phyloP scores from a whole-genome alignment of 2,329 filamentous ascomycete species.

The Hymenoscyphus repandus region DNA sequence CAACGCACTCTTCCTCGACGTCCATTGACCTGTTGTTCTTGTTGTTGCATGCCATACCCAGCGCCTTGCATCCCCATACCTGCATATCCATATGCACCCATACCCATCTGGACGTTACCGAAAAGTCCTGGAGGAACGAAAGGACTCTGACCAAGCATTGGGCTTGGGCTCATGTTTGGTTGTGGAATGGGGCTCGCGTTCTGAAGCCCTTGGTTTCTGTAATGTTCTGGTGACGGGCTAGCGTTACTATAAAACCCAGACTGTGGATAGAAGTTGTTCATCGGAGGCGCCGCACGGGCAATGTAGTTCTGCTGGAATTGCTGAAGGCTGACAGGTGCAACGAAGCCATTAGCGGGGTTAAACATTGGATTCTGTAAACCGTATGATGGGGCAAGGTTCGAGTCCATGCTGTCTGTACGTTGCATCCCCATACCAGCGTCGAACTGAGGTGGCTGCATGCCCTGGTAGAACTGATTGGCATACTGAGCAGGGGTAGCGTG shows the following conservation, averaged over 20 bases:
- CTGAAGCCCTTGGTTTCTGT: slow-evolving; percentile 45
- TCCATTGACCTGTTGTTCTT: slow-evolving; percentile 51
- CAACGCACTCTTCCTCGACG: slow-evolving; percentile 52
- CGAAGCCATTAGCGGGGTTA: slow-evolving; percentile 40
- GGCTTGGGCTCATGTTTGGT: slow-evolving; percentile 36
- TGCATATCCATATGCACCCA: slow-evolving; percentile 41
- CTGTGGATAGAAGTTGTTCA: slow-evolving; percentile 54
- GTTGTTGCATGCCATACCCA: slow-evolving; percentile 48
- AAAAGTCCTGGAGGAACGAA: slow-evolving; percentile 45
- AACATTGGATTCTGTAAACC: slow-evolving; percentile 49
- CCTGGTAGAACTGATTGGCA: slow-evolving; percentile 48
- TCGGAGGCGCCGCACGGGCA: slow-evolving; percentile 44
- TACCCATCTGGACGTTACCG: slow-evolving; percentile 39
- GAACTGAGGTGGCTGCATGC: slow-evolving; percentile 40
- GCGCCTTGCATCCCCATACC: slow-evolving; percentile 45
- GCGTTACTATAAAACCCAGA: slow-evolving; percentile 47
- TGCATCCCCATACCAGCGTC: slow-evolving; percentile 49
- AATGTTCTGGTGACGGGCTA: slow-evolving; percentile 49
- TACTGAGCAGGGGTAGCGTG: slow-evolving; percentile 38
- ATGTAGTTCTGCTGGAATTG: slow-evolving; percentile 57
- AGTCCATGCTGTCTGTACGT: slow-evolving; percentile 48
- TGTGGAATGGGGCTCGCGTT: slow-evolving; percentile 46
- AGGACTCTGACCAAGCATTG: slow-evolving; percentile 37
- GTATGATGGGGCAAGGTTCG: slow-evolving; percentile 43
- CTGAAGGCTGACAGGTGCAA: slow-evolving; percentile 48